Evolutionary conservation across 768 basidiomycete species (phyloP), one percentile per base, ranked within the genome.

Genomic region (Mycena albidolilacea): DNA sequence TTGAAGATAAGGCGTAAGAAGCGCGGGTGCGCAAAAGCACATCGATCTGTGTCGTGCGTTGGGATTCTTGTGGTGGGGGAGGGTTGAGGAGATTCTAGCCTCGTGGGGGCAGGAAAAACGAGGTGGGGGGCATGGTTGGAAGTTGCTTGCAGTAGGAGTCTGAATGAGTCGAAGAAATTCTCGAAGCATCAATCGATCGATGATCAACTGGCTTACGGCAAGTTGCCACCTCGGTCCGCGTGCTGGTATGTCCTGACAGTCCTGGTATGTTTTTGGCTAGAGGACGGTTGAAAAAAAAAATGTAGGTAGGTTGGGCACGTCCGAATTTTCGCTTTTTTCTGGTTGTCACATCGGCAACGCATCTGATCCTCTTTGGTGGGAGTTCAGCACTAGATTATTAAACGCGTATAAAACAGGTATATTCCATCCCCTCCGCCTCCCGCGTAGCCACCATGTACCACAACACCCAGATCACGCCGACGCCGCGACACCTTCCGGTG

Each of bases 51-150:
- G 14, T 6, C 39, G 39, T 12, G 39, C 19, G 59, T 59, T 8
- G 5, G 14, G 11, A 7, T 23, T 30, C 14, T 2, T 35, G 11
- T 60, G 2, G 60, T 35, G 23, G 64, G 43, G 30, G 21, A 35
- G 37, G 11, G 35, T 21, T 3, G 52, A 17, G 30, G n/a, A 54
- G 17, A 3, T 39, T 39, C 17, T 48, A 50, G 41, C 14, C 44
- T 41, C 38, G 17, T 23, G 62, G 58, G 38, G 59, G 46, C 54
- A n/a, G 4, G 17, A 60, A 62, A 64, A 38, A 23, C 12, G 60
- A 57, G 60, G 65, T n/a, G 21, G 50, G 41, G 60, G 50, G 65
- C 21, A 60, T 55, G 65, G 71, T 62, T 67, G 48, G 44, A 67
- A 52, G 19, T 67, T 41, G 9, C 17, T 60, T 38, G 57, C 54